Base-by-base conservation (phyloP, 2,329 filamentous ascomycete genomes). In the Trichoderma sp. region DNA sequence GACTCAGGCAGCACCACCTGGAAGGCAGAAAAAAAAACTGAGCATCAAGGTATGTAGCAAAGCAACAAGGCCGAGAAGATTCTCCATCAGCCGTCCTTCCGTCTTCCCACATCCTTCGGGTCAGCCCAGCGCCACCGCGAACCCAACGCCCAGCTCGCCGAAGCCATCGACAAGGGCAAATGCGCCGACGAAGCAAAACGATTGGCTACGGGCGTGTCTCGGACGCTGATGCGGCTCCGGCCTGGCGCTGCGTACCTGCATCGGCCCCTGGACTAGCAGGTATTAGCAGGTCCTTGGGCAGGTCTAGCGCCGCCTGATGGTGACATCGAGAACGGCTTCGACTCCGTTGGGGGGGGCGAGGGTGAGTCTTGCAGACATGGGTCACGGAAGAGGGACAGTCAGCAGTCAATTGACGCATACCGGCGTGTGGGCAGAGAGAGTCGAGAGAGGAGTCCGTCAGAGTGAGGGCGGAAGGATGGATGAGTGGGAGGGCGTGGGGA, bases 171-270 rank as follows among this genome's bases (percentile, higher is more conserved):
- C 3, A 24, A 17, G 21, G 47, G 47, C 52, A 47, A 39, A 39
- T 39, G 28, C 21, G 59, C 59, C 59, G 63, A 63, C 64, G 64
- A 4, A 60, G 60, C 55, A 41, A 63, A 69, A 69, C 69, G 73
- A 74, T 77, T 77, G 75, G 75, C 69, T 67, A 58, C 50, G 66
- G 65, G 67, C 63, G 69, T 72, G 75, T 77, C 75, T 77, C 75
- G 76, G 70, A 64, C 71, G 28, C 45, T 63, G 61, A 63, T 47
- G 44, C 61, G 43, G 41, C 58, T 28, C 61, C 19, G 66, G 69
- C 39, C 54, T 41, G 28, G 34, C 19, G 55, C 48, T 61, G 55
- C 50, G 71, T 72, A 72, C 71, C 71, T 73, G 72, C 70, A 69
- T 70, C 54, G 34, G 59, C 64, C 64, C 59, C 60, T 66, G 51